Percentiles rank a stretch among this genome's conserved stretches.
These are phyloP conservation scores for Tylopilus vinaceipallidus DNA, from an alignment of 768 basidiomycete genomes.

Conservation along the genomic window DNA sequence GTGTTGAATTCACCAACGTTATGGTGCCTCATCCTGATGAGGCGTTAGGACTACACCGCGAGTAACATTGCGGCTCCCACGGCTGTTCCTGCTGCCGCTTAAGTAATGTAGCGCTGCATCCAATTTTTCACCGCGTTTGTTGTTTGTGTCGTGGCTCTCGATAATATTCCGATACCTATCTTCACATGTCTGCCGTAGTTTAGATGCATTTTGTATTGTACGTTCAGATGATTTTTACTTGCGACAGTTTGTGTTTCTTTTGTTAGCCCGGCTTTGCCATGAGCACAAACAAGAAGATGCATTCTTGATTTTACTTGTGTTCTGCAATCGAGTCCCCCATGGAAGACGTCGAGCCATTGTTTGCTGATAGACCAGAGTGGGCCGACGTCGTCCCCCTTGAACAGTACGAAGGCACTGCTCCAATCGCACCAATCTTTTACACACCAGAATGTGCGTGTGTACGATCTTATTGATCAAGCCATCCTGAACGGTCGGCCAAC, in stretches of 20 bases:
- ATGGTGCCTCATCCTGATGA: neutral
- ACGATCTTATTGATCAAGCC: neutral
- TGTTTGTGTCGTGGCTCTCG: constrained; percentile 8
- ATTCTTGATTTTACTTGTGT: neutral
- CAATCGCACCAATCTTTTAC: constrained; percentile 93
- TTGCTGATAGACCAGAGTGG: constrained; percentile 72
- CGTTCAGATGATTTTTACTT: constrained; percentile 8
- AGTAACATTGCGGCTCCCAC: constrained; percentile 46
- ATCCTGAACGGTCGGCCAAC: constrained; percentile 7
- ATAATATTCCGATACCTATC: constrained; percentile 26
- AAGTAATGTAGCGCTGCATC: constrained; percentile 8
- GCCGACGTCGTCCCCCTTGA: constrained; percentile 72
- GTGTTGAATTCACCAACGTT: constrained; percentile 15
- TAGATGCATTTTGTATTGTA: constrained; percentile 25
- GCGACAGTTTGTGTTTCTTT: neutral
- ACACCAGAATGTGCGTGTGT: constrained; percentile 72
- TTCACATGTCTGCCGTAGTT: constrained; percentile 16
- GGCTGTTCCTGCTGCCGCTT: constrained; percentile 42
- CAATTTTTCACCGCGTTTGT: neutral
- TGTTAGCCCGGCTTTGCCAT: neutral
- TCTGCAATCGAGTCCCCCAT: neutral
- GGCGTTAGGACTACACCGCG: constrained; percentile 63
- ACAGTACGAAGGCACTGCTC: constrained; percentile 76
- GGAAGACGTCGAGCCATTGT: constrained; percentile 35
- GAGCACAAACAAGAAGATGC: neutral